Percentiles rank a stretch among this genome's conserved stretches.
These are phyloP conservation scores for Ensete ventricosum DNA, from an alignment of 176 grass and related monocot species.

Conservation along the genomic window DNA sequence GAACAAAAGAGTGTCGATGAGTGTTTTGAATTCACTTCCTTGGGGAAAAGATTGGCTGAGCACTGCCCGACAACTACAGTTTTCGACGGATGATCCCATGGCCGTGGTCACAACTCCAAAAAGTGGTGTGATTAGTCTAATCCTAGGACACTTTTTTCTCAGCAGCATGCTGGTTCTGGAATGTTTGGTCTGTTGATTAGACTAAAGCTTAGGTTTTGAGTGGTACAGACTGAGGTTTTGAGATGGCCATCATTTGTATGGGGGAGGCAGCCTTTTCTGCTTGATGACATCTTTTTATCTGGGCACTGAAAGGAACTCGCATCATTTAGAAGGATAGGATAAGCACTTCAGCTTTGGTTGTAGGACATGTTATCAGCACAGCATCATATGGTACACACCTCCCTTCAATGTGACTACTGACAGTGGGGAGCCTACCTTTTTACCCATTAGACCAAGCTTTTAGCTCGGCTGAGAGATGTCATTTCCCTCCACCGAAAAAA, in stretches of 20 bases:
- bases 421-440: neutral
- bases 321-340: conserved; percentile 14
- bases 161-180: neutral
- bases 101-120: too few species aligned
- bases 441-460: too few species aligned
- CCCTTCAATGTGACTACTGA: neutral
- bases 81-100: neutral
- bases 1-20: conserved; percentile 2
- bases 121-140: neutral
- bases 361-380: conserved; percentile 3
- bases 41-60: conserved; percentile 3
- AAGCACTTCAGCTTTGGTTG: neutral
- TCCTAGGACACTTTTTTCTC: neutral
- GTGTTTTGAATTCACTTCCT: neutral
- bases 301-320: conserved; percentile 3
- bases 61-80: neutral
- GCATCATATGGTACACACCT: neutral
- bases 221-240: neutral
- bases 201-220: neutral
- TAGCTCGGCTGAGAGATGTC: too few species aligned
- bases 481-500: too few species aligned
- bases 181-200: neutral
- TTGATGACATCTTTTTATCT: neutral
- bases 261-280: neutral
- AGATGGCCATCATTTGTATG: neutral